Conservation (phyloP, 768 basidiomycete genomes). For the Pulveroboletus frians region DNA sequence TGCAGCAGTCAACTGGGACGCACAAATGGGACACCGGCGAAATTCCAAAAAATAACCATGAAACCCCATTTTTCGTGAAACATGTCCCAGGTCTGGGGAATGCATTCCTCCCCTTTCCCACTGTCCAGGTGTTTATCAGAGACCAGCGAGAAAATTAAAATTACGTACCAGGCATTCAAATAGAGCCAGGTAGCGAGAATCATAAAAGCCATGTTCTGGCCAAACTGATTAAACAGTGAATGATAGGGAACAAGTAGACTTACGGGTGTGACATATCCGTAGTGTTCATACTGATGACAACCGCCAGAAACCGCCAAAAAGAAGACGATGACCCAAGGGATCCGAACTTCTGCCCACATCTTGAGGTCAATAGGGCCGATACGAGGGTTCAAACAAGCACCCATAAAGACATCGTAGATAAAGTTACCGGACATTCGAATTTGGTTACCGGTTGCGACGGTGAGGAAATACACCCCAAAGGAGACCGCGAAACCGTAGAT, state of each 20-base stretch:
- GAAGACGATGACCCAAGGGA: conserved; percentile 96
- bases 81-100: conserved; percentile 99
- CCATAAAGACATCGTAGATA: conserved; percentile 97
- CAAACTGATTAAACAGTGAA: background rate
- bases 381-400: conserved; percentile 89
- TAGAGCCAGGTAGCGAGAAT: conserved; percentile 94
- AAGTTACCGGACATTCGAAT: conserved; percentile 94
- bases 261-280: conserved; percentile 89
- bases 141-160: background rate
- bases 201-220: conserved; percentile 95
- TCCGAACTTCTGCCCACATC: conserved; percentile 97
- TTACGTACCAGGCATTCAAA: conserved; percentile 80
- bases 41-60: conserved; percentile 98
- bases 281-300: conserved; percentile 90
- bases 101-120: conserved; percentile 91
- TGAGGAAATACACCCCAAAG: conserved; percentile 74
- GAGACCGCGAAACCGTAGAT: conserved; percentile 84
- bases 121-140: conserved; percentile 32
- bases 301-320: conserved; percentile 88
- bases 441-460: conserved; percentile 70
- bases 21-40: conserved; percentile 89
- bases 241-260: conserved; percentile 21
- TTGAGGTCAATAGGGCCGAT: conserved; percentile 90
- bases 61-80: conserved; percentile 99
- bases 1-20: conserved; percentile 25